A percentile compares a stretch with the other conserved stretches of the same genome.
These are phyloP conservation scores for Davidsoniella neocaledoniae DNA, from an alignment of 2,329 filamentous ascomycete species.

Conservation along the genomic window DNA sequence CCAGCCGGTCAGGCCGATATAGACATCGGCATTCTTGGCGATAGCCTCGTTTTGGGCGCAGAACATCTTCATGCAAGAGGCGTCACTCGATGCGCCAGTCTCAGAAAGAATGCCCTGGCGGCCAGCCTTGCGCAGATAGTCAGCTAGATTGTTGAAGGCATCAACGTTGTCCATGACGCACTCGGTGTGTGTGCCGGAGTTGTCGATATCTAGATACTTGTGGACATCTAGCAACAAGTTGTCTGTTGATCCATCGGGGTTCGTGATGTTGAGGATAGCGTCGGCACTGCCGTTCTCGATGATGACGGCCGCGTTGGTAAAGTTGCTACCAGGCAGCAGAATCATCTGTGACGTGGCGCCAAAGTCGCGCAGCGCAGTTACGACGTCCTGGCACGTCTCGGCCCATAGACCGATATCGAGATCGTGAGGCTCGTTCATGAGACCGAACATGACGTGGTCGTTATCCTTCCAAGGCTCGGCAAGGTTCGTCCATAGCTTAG, in stretches of 20 bases:
- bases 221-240: slow-evolving; percentile 43
- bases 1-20: slow-evolving; percentile 30
- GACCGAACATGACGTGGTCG: slow-evolving; percentile 40
- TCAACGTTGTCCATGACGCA: slow-evolving; percentile 37
- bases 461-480: slow-evolving; percentile 40
- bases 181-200: slow-evolving; percentile 32
- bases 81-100: slow-evolving; percentile 26
- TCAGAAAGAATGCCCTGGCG: slow-evolving; percentile 31
- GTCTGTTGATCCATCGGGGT: slow-evolving; percentile 39
- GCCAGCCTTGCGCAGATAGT: slow-evolving; percentile 26
- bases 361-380: slow-evolving; percentile 46
- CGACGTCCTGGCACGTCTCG: slow-evolving; percentile 40
- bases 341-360: slow-evolving; percentile 49
- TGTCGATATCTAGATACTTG: slow-evolving; percentile 42
- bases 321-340: slow-evolving; percentile 46
- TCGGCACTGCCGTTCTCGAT: slow-evolving; percentile 32
- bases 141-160: slow-evolving; percentile 29
- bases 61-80: slow-evolving; percentile 26
- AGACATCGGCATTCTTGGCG: slow-evolving; percentile 29
- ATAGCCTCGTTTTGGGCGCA: slow-evolving; percentile 31
- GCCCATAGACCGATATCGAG: slow-evolving; percentile 41
- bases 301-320: slow-evolving; percentile 32
- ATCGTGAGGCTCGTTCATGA: slow-evolving; percentile 57
- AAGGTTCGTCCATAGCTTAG: slow-evolving; percentile 38
- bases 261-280: slow-evolving; percentile 35